Evolutionary conservation across 305 asterid genomes (phyloP).

Genomic region (Solanum hybrid): DNA sequence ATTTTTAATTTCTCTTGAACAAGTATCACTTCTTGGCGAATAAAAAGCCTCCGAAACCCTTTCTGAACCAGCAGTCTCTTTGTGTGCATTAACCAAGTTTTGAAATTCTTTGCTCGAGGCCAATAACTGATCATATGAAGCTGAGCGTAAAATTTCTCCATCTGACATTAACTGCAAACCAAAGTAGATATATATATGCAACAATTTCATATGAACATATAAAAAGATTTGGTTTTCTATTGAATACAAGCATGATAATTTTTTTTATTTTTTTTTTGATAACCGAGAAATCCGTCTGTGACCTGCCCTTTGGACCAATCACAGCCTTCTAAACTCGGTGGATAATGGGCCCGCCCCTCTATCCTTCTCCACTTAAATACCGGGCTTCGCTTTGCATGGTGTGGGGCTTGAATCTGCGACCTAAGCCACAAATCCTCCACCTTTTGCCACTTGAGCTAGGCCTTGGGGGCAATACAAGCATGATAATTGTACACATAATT

Average conservation of each 20-base stretch:
- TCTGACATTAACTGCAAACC: constrained; percentile 59
- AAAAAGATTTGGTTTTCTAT: not conserved
- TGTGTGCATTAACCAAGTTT: constrained; percentile 74
- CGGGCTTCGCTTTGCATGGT: too few species aligned
- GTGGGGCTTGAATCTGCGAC: too few species aligned
- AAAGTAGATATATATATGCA: not conserved
- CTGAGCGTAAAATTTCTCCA: constrained; percentile 60
- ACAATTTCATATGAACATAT: not conserved
- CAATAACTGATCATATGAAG: constrained; percentile 54
- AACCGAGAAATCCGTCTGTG: too few species aligned
- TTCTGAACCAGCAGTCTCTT: constrained; percentile 72
- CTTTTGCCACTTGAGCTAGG: too few species aligned
- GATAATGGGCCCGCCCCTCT: too few species aligned
- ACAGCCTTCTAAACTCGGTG: too few species aligned
- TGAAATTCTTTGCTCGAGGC: constrained; percentile 61
- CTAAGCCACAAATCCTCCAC: too few species aligned
- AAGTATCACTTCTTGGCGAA: constrained; percentile 18
- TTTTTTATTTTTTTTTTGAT: too few species aligned
- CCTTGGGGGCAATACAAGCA: not conserved
- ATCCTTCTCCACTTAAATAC: too few species aligned
- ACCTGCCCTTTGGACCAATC: too few species aligned
- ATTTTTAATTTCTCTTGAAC: constrained; percentile 44
- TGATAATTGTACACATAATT: not conserved
- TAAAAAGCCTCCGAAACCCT: constrained; percentile 40
- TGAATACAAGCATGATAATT: not conserved